Percentiles rank a stretch among this genome's conserved stretches.
Evolutionary conservation across 2,329 filamentous ascomycete genomes (phyloP).

Genomic region (Alternaria gaisen): DNA sequence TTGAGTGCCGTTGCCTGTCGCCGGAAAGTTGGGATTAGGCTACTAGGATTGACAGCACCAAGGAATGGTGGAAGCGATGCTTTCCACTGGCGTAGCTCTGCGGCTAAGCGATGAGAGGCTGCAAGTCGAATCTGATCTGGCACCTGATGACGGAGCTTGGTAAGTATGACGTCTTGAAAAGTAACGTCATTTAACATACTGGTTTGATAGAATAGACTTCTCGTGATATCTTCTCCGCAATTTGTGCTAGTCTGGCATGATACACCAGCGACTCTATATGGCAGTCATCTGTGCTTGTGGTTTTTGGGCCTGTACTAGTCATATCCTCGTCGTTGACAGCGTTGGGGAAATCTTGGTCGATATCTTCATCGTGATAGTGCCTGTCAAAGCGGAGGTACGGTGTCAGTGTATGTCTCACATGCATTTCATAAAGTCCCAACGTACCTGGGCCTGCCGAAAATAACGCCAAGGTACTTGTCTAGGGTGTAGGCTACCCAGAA

Average conservation of each 20-base stretch:
- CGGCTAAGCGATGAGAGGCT: conserved; percentile 51
- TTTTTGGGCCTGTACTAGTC: conserved; percentile 52
- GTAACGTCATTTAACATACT: conserved; percentile 21
- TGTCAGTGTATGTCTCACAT: too few species aligned
- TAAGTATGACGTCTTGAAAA: not conserved
- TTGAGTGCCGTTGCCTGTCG: conserved; percentile 44
- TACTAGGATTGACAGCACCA: conserved; percentile 56
- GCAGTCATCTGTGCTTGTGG: conserved; percentile 53
- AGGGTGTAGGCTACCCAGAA: conserved; percentile 71
- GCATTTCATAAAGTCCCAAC: too few species aligned
- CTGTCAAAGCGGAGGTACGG: not conserved
- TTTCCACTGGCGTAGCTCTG: conserved; percentile 48
- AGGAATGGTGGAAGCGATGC: conserved; percentile 55
- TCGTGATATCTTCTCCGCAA: conserved; percentile 42
- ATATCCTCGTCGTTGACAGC: conserved; percentile 67
- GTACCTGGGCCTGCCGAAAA: conserved; percentile 1
- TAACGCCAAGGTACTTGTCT: conserved; percentile 64
- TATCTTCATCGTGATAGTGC: conserved; percentile 64
- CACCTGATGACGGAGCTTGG: not conserved
- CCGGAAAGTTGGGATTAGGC: conserved; percentile 57
- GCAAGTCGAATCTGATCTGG: conserved; percentile 49
- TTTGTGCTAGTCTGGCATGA: conserved; percentile 54
- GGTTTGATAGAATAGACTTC: conserved; percentile 46
- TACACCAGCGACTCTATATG: conserved; percentile 61
- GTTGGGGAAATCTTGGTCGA: conserved; percentile 67